phyloP scores from a whole-genome alignment of 2,329 filamentous ascomycete species.

The Raffaelea deltoideospora region DNA sequence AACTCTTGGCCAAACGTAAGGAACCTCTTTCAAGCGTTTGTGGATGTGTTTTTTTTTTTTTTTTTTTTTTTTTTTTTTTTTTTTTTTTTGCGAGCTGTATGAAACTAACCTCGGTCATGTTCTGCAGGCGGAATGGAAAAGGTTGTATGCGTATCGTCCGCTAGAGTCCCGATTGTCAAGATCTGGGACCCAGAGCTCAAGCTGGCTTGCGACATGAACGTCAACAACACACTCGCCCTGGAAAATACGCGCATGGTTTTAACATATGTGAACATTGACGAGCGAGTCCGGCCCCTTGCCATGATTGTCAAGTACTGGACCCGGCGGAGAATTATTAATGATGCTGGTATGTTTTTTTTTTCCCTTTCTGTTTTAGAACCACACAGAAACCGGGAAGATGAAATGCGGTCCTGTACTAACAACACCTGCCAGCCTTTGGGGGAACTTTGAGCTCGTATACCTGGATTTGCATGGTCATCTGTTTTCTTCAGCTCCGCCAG shows the following conservation, averaged over 20 bases:
- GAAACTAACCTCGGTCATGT: neutral
- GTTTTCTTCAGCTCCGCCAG: constrained; percentile 77
- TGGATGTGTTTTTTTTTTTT: too few species aligned
- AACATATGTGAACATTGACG: constrained; percentile 87
- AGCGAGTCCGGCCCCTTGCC: constrained; percentile 75
- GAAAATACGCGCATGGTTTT: constrained; percentile 98
- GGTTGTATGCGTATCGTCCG: constrained; percentile 84
- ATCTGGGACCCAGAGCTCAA: constrained; percentile 91
- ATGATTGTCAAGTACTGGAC: constrained; percentile 99
- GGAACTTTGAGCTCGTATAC: constrained; percentile 96
- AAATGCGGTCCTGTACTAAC: neutral
- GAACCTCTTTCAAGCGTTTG: too few species aligned
- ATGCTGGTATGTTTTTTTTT: constrained; percentile 51
- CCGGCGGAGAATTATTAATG: constrained; percentile 79
- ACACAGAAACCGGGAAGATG: too few species aligned
- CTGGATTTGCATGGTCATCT: constrained; percentile 97
- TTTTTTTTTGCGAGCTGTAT: neutral
- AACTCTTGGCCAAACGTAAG: constrained; percentile 72
- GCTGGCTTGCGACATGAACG: constrained; percentile 92
- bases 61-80: too few species aligned
- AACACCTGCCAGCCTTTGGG: constrained; percentile 51
- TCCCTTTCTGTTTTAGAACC: constrained; percentile 2
- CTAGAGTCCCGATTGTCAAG: constrained; percentile 97
- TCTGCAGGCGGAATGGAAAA: constrained; percentile 80
- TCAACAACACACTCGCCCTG: constrained; percentile 89